Evolutionary conservation across 805 yeast species (phyloP).

Genomic region (Teunomyces tritomae): DNA sequence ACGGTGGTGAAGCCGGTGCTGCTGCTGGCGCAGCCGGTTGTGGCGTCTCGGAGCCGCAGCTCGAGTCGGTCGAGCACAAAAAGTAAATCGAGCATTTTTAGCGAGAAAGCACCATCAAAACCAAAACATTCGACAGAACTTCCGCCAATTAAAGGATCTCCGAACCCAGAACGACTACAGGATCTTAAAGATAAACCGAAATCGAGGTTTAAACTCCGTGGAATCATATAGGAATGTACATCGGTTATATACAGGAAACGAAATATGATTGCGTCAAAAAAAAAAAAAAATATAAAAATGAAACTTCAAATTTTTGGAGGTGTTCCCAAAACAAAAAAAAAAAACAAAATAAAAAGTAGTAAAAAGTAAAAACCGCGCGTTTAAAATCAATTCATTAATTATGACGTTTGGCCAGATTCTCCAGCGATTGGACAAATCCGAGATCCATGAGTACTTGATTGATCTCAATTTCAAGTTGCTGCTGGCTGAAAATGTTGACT

Average conservation of each 20-base stretch:
- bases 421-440: constrained; percentile 15
- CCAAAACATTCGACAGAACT: not conserved
- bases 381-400: not conserved
- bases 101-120: not conserved
- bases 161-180: constrained; percentile 8
- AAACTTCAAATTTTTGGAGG: not conserved
- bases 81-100: constrained; percentile 8
- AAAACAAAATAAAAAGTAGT: too few relatives aligned
- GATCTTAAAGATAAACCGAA: constrained; percentile 11
- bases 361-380: too few relatives aligned
- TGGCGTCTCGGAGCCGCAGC: constrained; percentile 1
- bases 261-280: not conserved
- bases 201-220: constrained; percentile 8
- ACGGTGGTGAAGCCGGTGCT: constrained; percentile 3
- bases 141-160: constrained; percentile 14
- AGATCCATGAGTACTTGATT: constrained; percentile 19
- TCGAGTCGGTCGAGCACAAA: constrained; percentile 3
- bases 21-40: not conserved
- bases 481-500: constrained; percentile 4
- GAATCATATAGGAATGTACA: not conserved
- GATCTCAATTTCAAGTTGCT: constrained; percentile 17
- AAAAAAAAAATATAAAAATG: not conserved
- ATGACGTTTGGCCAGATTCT: constrained; percentile 5
- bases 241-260: not conserved
- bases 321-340: too few relatives aligned